phyloP scores from a whole-genome alignment of 441 rosid genomes.

The Capsella rubella region DNA sequence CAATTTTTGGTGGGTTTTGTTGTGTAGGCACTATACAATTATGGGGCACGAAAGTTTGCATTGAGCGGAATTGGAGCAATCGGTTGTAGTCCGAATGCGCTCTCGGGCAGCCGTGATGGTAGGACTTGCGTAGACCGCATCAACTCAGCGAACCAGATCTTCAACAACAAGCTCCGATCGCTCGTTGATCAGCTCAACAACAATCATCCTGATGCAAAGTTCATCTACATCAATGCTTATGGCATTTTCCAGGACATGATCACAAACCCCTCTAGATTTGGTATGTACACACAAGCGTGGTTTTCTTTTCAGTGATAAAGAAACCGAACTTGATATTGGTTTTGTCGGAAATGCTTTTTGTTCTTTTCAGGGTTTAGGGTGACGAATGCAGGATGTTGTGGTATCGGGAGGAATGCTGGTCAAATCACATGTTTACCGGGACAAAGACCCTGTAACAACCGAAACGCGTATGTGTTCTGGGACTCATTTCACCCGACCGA shows the following conservation, averaged over 20 bases:
- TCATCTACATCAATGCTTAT: slow-evolving; percentile 49
- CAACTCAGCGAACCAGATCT: slow-evolving; percentile 52
- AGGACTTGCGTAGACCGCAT: slow-evolving; percentile 49
- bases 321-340: slow-evolving; percentile 16
- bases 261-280: slow-evolving; percentile 56
- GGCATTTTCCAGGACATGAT: slow-evolving; percentile 57
- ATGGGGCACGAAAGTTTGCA: slow-evolving; percentile 64
- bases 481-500: slow-evolving; percentile 90
- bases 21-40: slow-evolving; percentile 50
- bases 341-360: slow-evolving; percentile 1
- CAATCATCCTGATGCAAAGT: slow-evolving; percentile 51
- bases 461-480: slow-evolving; percentile 77
- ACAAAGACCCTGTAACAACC: slow-evolving; percentile 73
- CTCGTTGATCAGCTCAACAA: slow-evolving; percentile 54
- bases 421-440: slow-evolving; percentile 84
- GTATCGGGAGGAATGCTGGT: slow-evolving; percentile 93
- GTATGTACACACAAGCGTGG: slow-evolving; percentile 37
- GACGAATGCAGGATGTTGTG: slow-evolving; percentile 87
- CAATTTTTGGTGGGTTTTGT: background rate
- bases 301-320: background rate
- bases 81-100: slow-evolving; percentile 62
- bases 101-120: slow-evolving; percentile 36
- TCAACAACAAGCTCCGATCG: slow-evolving; percentile 51
- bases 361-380: slow-evolving; percentile 65
- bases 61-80: slow-evolving; percentile 53